Evolutionary conservation across 306 rosid genomes (phyloP), one percentile per base, ranked within the genome.

Genomic region (Quercus parvula): DNA sequence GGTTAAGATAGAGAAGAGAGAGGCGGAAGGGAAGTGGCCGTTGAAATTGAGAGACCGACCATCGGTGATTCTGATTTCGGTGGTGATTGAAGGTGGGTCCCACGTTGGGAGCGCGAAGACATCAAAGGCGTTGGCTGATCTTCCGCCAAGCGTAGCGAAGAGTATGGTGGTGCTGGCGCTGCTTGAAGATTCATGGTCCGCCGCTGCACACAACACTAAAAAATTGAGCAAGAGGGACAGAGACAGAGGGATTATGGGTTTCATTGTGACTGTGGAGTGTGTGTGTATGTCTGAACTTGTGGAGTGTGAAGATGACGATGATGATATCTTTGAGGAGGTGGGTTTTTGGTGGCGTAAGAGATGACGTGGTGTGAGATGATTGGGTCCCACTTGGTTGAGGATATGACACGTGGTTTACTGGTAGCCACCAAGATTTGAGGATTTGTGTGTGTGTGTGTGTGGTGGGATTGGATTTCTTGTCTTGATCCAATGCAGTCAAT

Each of bases 91-190:
- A 17, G 87, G 84, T n/a, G 28, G 69, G 13, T 35, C 22, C 1
- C 24, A 56, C 11, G 70, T 71, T 4, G 94, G 91, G 56, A 89
- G 88, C 44, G 92, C 72, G 78, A 85, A 94, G 77, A 94, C 84
- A 75, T 94, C 97, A 69, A 92, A 94, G 75, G 84, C 83, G 25
- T 88, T 91, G 38, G 5, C 51, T 46, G 87, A 51, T 75, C 97
- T 82, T 25, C 93, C 96, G 30, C 94, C 99, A 4, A 87, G 89
- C n/a, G 97, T 84, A 22, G 86, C 84, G 94, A 92, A 92, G 85
- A 92, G 46, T 41, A 41, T 41, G 46, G 46, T 77, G 81, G 92
- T 94, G 88, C 76, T 86, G 7, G 76, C 17, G 31, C 71, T 27
- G 59, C 63, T 28, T 31, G 76, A n/a, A 22, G 30, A 73, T 2